Conservation (phyloP, 352 stramenopile species). For the Hyaloperonospora brassicae region DNA sequence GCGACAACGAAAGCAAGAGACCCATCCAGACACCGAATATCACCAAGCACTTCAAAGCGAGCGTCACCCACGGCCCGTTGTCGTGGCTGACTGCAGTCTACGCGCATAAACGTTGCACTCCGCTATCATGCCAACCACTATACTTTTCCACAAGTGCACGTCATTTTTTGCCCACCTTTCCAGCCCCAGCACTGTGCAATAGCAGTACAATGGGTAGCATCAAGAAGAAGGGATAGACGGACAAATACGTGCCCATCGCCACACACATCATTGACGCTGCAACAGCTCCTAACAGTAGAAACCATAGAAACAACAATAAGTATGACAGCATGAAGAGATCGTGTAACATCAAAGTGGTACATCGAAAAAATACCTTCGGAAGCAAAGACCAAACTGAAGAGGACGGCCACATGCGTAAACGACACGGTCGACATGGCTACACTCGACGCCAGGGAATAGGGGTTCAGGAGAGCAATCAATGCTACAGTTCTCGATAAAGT, state of each 20-base stretch:
- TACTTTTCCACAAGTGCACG: background rate
- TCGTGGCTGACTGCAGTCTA: background rate
- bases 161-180: constrained; percentile 4
- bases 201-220: constrained; percentile 50
- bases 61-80: background rate
- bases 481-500: constrained; percentile 41
- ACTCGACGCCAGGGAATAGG: constrained; percentile 61
- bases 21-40: constrained; percentile 22
- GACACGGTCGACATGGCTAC: constrained; percentile 64
- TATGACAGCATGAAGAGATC: too few species aligned
- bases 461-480: constrained; percentile 68
- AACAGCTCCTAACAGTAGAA: constrained; percentile 27
- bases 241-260: constrained; percentile 59
- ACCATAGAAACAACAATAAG: constrained; percentile 7
- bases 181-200: constrained; percentile 18
- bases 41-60: constrained; percentile 17
- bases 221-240: constrained; percentile 63
- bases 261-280: constrained; percentile 39
- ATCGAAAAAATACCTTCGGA: constrained; percentile 34
- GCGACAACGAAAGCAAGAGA: constrained; percentile 49
- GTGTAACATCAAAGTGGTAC: too few species aligned
- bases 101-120: background rate
- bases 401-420: constrained; percentile 51
- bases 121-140: background rate
- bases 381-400: constrained; percentile 68